These are phyloP conservation scores for Podaxis carcinomalis DNA, from an alignment of 768 basidiomycete species.

Conservation along the genomic window DNA sequence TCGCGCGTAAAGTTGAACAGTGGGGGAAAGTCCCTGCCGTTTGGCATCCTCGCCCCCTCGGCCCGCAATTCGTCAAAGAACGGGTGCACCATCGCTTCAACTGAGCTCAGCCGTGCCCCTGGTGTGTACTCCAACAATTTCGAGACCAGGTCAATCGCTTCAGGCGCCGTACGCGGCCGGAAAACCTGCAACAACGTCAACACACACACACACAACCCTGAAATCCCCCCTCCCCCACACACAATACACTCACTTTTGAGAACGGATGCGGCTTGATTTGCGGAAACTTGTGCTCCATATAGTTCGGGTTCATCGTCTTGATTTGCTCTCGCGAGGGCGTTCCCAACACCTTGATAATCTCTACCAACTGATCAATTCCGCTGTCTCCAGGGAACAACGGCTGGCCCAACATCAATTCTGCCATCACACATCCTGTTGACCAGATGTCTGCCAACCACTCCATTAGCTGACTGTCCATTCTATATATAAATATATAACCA, in stretches of 20 bases:
- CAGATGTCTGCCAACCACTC: slow-evolving; percentile 71
- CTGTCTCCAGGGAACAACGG: slow-evolving; percentile 99
- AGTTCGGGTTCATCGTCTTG: slow-evolving; percentile 99
- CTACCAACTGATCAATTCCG: slow-evolving; percentile 98
- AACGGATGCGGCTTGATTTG: slow-evolving; percentile 99
- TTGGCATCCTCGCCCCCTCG: slow-evolving; percentile 92
- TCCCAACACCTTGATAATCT: slow-evolving; percentile 99
- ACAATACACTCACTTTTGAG: slow-evolving; percentile 65
- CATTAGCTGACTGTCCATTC: slow-evolving; percentile 12
- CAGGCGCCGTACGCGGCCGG: slow-evolving; percentile 92
- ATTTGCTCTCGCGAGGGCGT: slow-evolving; percentile 99
- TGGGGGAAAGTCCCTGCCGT: slow-evolving; percentile 92
- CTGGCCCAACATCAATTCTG: slow-evolving; percentile 98
- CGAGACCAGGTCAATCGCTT: slow-evolving; percentile 94
- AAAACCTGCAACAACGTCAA: slow-evolving; percentile 63
- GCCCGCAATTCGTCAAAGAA: slow-evolving; percentile 96
- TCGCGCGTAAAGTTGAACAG: slow-evolving; percentile 96
- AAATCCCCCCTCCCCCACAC: too few relatives aligned
- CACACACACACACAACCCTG: neutral
- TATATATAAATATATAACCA: neutral
- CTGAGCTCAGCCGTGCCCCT: slow-evolving; percentile 80
- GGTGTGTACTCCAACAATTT: slow-evolving; percentile 99
- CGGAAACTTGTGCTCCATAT: slow-evolving; percentile 99
- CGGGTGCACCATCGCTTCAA: slow-evolving; percentile 89
- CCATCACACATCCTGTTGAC: slow-evolving; percentile 99